Evolutionary conservation across 2,329 filamentous ascomycete species (phyloP).

Genomic region (Diplodia mutila): DNA sequence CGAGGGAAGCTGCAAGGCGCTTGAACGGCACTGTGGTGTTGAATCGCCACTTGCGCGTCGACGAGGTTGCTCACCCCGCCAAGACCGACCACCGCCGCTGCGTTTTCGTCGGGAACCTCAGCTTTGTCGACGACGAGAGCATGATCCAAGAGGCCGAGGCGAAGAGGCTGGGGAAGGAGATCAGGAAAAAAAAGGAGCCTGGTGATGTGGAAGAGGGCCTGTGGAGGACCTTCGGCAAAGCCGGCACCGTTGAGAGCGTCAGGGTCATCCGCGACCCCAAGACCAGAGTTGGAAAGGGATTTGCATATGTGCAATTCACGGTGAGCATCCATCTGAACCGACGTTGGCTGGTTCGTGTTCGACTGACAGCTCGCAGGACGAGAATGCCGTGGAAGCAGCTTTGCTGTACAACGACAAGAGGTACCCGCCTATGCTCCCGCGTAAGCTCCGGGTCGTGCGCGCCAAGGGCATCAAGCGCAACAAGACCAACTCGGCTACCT

Average conservation of each 20-base stretch:
- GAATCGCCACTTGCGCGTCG: constrained; percentile 85
- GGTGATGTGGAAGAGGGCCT: constrained; percentile 91
- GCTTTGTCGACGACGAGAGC: constrained; percentile 92
- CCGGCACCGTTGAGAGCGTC: constrained; percentile 87
- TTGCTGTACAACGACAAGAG: constrained; percentile 87
- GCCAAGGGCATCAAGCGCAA: constrained; percentile 68
- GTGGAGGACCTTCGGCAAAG: constrained; percentile 78
- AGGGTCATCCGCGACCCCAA: constrained; percentile 86
- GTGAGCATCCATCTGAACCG: constrained; percentile 46
- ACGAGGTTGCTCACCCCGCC: constrained; percentile 86
- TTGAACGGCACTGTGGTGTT: constrained; percentile 86
- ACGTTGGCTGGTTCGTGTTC: background rate
- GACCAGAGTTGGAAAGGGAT: constrained; percentile 92
- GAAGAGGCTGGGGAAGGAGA: constrained; percentile 70
- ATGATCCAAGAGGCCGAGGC: constrained; percentile 64
- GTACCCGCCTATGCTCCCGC: constrained; percentile 91
- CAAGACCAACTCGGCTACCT: constrained; percentile 32
- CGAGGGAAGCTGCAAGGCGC: constrained; percentile 72
- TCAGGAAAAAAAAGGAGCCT: constrained; percentile 70
- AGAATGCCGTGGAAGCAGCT: constrained; percentile 87
- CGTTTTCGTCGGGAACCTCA: constrained; percentile 94
- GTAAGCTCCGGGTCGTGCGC: constrained; percentile 80
- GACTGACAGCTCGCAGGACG: constrained; percentile 58
- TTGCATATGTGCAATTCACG: constrained; percentile 96
- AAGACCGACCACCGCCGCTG: constrained; percentile 84